Base-by-base conservation (phyloP, 148 eudicot genomes). In the Salicornia ramosissima region DNA sequence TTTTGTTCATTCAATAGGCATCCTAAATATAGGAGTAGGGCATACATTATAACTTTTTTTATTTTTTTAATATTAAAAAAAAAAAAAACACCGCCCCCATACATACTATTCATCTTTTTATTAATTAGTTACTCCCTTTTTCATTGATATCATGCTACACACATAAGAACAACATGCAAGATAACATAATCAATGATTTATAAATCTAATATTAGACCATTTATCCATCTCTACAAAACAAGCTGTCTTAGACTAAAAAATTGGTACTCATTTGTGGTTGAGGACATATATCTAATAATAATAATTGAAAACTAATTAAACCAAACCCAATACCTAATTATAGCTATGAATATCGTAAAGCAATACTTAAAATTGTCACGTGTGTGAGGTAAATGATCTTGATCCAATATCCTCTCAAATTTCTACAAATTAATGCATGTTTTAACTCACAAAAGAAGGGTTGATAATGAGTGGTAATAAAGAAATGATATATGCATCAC, bases 1-100 rank as follows among this genome's bases (percentile, higher is more conserved):
- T 69, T 78, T 78, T 57, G 49, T 28, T 30, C 42, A 47, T 28
- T 77, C 39, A 51, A 42, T 73, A 62, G 63, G 62, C 13, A 30
- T 69, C 65, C 52, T 53, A 73, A 65, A 46, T 50, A 57, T 58
- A 72, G 68, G 47, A 28, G 40, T 36, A 8, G 45, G n/a, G n/a
- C n/a, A n/a, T n/a, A 42, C 45, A 21, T 18, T 22, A 55, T 30
- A 53, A 77, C 28, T 42, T n/a, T n/a, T n/a, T n/a, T n/a, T n/a
- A n/a, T n/a, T n/a, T n/a, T n/a, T n/a, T n/a, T n/a, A n/a, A 14
- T 36, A 36, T 36, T 3, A 36, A 36, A 36, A 39, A 2, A 53
- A 54, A 56, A 57, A 34, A 60, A 30, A 67, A 51, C 70, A 60
- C 24, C 59, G 34, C 65, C 39, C 71, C 67, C 71, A 36, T 36